Conservation (phyloP, 23 red algal genomes). For the Gracilariopsis chorda region DNA sequence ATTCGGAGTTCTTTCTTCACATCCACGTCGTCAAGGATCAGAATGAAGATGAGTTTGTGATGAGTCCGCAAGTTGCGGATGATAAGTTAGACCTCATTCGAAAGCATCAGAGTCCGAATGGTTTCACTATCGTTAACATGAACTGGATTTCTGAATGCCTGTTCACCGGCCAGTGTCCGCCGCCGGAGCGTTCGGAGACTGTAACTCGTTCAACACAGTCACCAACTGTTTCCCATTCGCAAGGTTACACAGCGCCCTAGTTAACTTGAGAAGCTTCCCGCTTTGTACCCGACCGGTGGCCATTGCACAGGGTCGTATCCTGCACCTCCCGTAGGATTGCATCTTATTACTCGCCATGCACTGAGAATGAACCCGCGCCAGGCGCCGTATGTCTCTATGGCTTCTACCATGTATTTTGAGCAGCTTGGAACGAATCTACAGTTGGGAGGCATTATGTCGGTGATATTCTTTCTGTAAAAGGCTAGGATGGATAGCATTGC, state of each 20-base stretch:
- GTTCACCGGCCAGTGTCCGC: neutral
- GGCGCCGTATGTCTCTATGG: conserved; percentile 66
- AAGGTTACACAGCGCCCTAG: neutral
- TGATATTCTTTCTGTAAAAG: conserved; percentile 63
- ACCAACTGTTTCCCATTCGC: neutral
- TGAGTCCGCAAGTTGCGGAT: neutral
- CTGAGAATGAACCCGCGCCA: conserved; percentile 70
- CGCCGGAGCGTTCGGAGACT: neutral
- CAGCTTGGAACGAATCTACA: conserved; percentile 88
- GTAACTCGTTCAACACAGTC: neutral
- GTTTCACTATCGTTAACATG: conserved; percentile 1
- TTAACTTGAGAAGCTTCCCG: neutral
- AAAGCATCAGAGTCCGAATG: neutral
- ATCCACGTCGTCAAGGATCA: conserved; percentile 14
- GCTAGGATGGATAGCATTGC: conserved; percentile 51
- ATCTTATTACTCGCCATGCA: conserved; percentile 76
- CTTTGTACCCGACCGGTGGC: conserved; percentile 71
- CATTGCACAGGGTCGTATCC: conserved; percentile 90
- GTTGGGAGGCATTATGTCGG: conserved; percentile 52
- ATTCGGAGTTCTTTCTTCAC: neutral
- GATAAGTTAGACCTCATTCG: neutral
- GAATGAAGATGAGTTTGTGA: neutral
- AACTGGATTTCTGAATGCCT: conserved; percentile 13
- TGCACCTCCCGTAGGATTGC: conserved; percentile 77
- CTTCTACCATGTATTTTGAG: conserved; percentile 74